Base-by-base conservation (phyloP, 2,329 filamentous ascomycete genomes). In the Colletotrichum sp. region DNA sequence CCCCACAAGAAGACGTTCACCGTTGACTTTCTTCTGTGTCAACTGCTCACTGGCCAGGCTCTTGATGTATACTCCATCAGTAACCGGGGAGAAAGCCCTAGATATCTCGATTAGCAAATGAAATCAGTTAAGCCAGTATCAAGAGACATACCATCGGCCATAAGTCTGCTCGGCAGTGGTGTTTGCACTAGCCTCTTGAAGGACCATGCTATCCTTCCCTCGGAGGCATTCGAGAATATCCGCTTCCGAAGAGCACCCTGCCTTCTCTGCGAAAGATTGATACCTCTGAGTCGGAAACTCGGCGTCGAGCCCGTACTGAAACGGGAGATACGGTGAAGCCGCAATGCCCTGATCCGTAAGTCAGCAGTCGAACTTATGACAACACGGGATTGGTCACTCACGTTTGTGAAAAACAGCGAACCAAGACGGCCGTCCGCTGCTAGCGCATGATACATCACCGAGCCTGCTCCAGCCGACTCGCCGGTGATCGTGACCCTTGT, bases 401-500 rank as follows among this genome's bases (percentile, higher is more conserved):
- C 75, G 68, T 36, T 73, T 64, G 77, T 81, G 79, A 91, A 91
- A 2, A 90, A 83, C 5, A 80, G 77, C 64, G 85, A 84, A 4
- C 83, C 81, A 1, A 82, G 84, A 16, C 85, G 85, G 6, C 84
- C 83, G 9, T 85, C 83, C 2, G 87, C 88, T 44, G 90, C 87
- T 3, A 88, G 83, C 65, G n/a, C 36, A 22, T 88, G 86, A n/a
- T 87, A 84, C 72, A 89, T 85, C 6, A 90, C 87, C 13, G 83
- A 84, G 1, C 89, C 89, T 1, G 84, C 90, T 3, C 90, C 90
- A 1, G 90, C 89, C 10, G 86, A 88, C 78, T 90, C 86, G 0
- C 90, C 90, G 79, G 85, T 85, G 32, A 90, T 86, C 0, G 89
- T 90, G 2, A 92, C 86, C 12, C 87, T 85, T 4, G 77, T 77